A percentile compares a stretch with the other conserved stretches of the same genome.
These are phyloP conservation scores for Hymenoscyphus occultus DNA, from an alignment of 2,329 filamentous ascomycete species.

Conservation along the genomic window DNA sequence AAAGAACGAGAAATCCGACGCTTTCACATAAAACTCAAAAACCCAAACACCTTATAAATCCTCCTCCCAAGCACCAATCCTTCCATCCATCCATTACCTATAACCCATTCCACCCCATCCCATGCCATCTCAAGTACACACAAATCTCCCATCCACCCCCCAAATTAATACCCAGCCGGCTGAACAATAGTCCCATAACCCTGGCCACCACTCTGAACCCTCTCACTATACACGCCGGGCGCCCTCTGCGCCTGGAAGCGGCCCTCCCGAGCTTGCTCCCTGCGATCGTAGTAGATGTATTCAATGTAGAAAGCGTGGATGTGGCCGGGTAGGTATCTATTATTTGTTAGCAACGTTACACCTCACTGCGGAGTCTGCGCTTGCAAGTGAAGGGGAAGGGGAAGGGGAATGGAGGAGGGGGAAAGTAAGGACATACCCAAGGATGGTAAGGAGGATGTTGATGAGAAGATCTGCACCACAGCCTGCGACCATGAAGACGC, in stretches of 20 bases:
- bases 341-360: background rate
- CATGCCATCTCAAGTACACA: background rate
- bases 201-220: constrained; percentile 69
- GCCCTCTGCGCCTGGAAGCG: constrained; percentile 52
- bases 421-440: constrained; percentile 37
- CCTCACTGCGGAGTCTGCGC: too few relatives aligned
- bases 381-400: background rate
- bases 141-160: background rate
- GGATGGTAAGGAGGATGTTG: constrained; percentile 41
- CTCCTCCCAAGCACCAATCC: background rate
- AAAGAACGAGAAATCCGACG: background rate
- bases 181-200: constrained; percentile 51
- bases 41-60: background rate
- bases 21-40: background rate
- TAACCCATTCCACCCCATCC: background rate
- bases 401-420: constrained; percentile 6
- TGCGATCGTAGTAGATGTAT: constrained; percentile 78
- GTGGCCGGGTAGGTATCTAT: constrained; percentile 36
- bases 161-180: constrained; percentile 14
- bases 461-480: constrained; percentile 43
- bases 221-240: constrained; percentile 69
- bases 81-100: background rate
- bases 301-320: constrained; percentile 46
- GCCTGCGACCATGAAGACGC: constrained; percentile 41
- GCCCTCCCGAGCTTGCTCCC: constrained; percentile 59